phyloP scores from a whole-genome alignment of 2,329 filamentous ascomycete species.

The Huntiella decipiens region DNA sequence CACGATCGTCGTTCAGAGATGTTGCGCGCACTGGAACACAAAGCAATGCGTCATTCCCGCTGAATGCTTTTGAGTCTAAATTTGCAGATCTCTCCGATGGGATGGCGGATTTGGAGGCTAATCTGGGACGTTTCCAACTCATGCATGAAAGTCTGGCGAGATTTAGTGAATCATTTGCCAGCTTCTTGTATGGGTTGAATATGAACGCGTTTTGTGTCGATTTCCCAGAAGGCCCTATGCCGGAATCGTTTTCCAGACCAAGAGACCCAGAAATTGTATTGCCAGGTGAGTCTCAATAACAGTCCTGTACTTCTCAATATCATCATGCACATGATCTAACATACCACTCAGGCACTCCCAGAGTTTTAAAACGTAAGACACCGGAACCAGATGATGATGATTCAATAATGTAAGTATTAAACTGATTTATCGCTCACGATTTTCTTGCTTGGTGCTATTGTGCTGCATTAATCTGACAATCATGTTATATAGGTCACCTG shows the following conservation, averaged over 20 bases:
- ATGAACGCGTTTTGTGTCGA: slow-evolving; percentile 99
- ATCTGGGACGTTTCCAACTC: slow-evolving; percentile 91
- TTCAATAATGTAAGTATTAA: slow-evolving; percentile 54
- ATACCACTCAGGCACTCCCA: slow-evolving; percentile 11
- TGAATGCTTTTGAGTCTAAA: slow-evolving; percentile 69
- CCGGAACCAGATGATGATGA: slow-evolving; percentile 42
- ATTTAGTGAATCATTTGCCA: slow-evolving; percentile 91
- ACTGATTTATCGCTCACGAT: neutral
- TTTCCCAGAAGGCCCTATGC: slow-evolving; percentile 78
- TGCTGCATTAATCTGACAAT: neutral
- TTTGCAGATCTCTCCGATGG: slow-evolving; percentile 88
- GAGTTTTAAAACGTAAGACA: slow-evolving; percentile 13
- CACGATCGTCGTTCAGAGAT: slow-evolving; percentile 72
- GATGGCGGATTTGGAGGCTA: slow-evolving; percentile 88
- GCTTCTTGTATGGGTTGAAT: slow-evolving; percentile 87
- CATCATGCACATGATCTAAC: neutral
- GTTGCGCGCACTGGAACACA: slow-evolving; percentile 39
- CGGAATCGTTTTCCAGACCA: slow-evolving; percentile 60
- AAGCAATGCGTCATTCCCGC: slow-evolving; percentile 40
- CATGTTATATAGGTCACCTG: slow-evolving; percentile 48
- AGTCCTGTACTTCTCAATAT: neutral
- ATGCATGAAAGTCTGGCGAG: slow-evolving; percentile 89
- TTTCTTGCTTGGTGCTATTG: too few relatives aligned
- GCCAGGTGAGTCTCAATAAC: slow-evolving; percentile 1
- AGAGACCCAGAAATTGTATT: slow-evolving; percentile 29